Conservation (phyloP, 78 protist genomes). For the Dictyostelium capitatum region DNA sequence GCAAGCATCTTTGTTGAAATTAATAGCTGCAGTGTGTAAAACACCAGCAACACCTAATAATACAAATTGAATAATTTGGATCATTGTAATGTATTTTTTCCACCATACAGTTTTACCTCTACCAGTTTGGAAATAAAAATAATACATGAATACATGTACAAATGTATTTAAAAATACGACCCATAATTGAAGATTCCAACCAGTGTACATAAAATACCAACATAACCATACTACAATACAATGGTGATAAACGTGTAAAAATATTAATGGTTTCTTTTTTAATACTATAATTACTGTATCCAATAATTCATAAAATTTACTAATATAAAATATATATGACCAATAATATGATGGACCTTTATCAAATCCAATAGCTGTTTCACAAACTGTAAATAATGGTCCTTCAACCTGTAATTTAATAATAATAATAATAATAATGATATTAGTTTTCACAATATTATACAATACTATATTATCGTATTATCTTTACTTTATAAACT, state of each 20-base stretch:
- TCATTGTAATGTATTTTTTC: constrained; percentile 82
- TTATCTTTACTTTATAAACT: too few relatives aligned
- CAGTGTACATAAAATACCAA: constrained; percentile 59
- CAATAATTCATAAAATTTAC: constrained; percentile 89
- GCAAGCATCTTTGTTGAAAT: neutral
- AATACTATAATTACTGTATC: constrained; percentile 90
- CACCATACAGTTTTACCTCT: constrained; percentile 79
- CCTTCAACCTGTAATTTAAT: constrained; percentile 9
- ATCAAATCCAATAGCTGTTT: constrained; percentile 23
- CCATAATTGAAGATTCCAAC: constrained; percentile 70
- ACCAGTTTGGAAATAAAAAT: constrained; percentile 79
- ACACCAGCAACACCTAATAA: constrained; percentile 42
- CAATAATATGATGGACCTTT: constrained; percentile 65
- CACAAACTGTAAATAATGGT: constrained; percentile 71
- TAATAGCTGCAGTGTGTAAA: neutral
- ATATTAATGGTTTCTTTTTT: constrained; percentile 72
- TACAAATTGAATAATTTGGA: constrained; percentile 85
- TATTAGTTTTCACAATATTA: too few relatives aligned
- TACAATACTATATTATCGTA: too few relatives aligned
- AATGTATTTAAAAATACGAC: constrained; percentile 71
- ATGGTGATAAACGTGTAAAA: constrained; percentile 91
- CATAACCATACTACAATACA: constrained; percentile 67
- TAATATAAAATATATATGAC: constrained; percentile 82
- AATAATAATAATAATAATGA: neutral
- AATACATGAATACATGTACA: constrained; percentile 89